These are phyloP conservation scores for Yamadazyma endophytica DNA, from an alignment of 805 yeast genomes.

Conservation along the genomic window DNA sequence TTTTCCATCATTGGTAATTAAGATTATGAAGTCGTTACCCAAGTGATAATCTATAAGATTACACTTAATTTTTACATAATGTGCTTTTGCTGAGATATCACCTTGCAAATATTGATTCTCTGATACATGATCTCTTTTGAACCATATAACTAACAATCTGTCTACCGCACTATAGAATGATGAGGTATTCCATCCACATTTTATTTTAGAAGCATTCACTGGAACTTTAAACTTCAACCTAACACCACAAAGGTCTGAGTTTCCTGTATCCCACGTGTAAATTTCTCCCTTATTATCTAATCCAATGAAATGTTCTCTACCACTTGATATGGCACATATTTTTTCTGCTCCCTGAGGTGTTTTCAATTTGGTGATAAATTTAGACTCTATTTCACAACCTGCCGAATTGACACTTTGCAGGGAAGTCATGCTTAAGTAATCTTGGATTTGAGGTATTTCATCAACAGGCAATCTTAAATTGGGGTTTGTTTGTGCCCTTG, in stretches of 20 bases:
- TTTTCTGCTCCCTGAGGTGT: constrained; percentile 17
- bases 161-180: constrained; percentile 44
- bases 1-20: constrained; percentile 39
- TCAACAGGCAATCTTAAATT: constrained; percentile 22
- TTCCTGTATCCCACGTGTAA: constrained; percentile 61
- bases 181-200: constrained; percentile 67
- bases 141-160: constrained; percentile 65
- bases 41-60: constrained; percentile 51
- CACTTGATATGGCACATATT: constrained; percentile 52
- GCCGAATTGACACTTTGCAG: neutral
- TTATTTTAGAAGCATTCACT: constrained; percentile 38
- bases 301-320: constrained; percentile 62
- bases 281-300: constrained; percentile 45
- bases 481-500: constrained; percentile 16
- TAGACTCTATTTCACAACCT: constrained; percentile 12
- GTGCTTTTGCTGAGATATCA: constrained; percentile 24
- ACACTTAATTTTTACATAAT: constrained; percentile 19
- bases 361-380: constrained; percentile 20
- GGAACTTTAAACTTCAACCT: constrained; percentile 27
- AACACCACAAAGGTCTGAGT: constrained; percentile 33
- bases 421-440: constrained; percentile 1
- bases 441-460: constrained; percentile 9
- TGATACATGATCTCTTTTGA: constrained; percentile 20
- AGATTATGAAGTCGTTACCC: constrained; percentile 50
- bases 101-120: constrained; percentile 15